Conservation (phyloP, 768 basidiomycete genomes). For the Naganishia friedmannii region DNA sequence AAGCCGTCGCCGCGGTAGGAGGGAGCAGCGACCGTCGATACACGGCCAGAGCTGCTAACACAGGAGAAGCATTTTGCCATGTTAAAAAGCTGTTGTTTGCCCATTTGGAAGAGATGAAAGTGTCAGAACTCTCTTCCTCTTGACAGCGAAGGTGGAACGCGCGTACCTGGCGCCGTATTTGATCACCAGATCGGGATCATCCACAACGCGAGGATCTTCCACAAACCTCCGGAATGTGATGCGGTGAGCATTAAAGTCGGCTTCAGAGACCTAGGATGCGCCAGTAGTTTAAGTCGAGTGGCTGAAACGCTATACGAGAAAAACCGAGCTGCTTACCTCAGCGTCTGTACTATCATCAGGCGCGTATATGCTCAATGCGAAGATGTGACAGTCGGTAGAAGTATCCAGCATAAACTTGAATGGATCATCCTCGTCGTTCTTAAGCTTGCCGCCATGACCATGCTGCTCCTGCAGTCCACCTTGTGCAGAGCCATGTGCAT, state of each 20-base stretch:
- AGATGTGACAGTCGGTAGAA: conserved; percentile 62
- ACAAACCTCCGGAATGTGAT: conserved; percentile 68
- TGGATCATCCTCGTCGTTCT: conserved; percentile 62
- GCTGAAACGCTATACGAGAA: background rate
- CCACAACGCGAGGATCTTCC: conserved; percentile 62
- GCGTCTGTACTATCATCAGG: conserved; percentile 37
- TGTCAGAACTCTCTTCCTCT: conserved; percentile 11
- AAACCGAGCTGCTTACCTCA: conserved; percentile 22
- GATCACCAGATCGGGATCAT: conserved; percentile 67
- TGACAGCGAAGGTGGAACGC: background rate
- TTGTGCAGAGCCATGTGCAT: background rate
- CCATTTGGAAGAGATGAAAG: background rate
- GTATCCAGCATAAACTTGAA: conserved; percentile 65
- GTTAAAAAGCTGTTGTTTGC: conserved; percentile 65
- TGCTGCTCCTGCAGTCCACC: background rate
- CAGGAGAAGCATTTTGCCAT: conserved; percentile 68
- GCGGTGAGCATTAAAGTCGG: conserved; percentile 62
- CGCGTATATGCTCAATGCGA: conserved; percentile 67
- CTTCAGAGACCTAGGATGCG: conserved; percentile 14
- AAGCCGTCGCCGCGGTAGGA: conserved; percentile 28
- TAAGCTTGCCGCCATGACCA: conserved; percentile 56
- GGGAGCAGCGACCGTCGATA: conserved; percentile 61
- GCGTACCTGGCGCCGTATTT: conserved; percentile 69
- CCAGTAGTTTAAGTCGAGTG: background rate
- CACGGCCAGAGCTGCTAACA: conserved; percentile 68